Evolutionary conservation across 169 alveolate genomes (phyloP), one percentile per base, ranked within the genome.

Genomic region (Plasmodium inui): DNA sequence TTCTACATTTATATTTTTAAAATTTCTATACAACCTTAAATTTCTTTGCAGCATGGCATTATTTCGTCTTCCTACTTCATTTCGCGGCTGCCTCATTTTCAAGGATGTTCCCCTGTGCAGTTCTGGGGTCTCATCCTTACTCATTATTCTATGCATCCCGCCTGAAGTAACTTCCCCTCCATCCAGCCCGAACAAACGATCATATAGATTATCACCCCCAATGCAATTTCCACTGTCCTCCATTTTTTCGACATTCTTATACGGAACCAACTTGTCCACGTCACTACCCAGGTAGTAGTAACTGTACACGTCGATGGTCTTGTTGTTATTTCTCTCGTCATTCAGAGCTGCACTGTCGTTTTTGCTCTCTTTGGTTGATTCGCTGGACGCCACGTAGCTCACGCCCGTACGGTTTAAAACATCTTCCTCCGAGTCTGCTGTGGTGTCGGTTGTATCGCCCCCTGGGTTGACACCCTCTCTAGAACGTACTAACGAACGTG

Each of bases 1-100:
- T 80, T 89, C 94, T 26, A 79, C 83, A 12, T 89, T 89, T 67
- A 89, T 55, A 61, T 89, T 89, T 89, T 81, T 79, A 80, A 89
- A 89, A 67, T 78, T 89, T 73, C 94, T 55, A 32, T 89, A 89
- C 82, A 89, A 37, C 9, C 39, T 67, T 8, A 89, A 57, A 80
- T 89, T 89, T 14, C 34, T 78, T 78, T 88, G 44, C 34, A 88
- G 41, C 30, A 30, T 79, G 26, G 10, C 3, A 5, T 73, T 81
- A 5, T 79, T 80, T 6, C 61, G 34, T 32, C 44, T 71, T 30
- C 19, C 80, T 14, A 32, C 30, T 53, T 57, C 1, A 10, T 55
- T 10, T 0, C 39, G 17, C n/a, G 37, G 71, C 39, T 39, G 10
- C 14, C 34, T 17, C 76, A 67, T 67, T 22, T 67, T 19, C 2